Conservation (phyloP, 2,329 filamentous ascomycete species). For the Fusarium decemcellulare region DNA sequence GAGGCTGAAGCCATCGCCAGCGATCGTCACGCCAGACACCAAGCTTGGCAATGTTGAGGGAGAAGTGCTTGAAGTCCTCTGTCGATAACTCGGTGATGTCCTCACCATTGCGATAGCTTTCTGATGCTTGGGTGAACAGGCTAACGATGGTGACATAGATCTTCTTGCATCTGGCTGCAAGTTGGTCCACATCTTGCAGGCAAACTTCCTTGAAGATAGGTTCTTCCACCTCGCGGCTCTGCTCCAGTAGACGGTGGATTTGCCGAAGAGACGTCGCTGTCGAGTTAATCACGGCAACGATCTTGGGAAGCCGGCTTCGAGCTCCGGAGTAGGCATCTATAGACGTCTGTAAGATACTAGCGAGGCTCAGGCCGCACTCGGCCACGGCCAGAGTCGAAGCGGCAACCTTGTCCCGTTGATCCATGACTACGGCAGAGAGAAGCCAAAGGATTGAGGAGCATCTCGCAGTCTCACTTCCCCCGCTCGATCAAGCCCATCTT, state of each 20-base stretch:
- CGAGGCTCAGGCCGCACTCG: slow-evolving; percentile 7
- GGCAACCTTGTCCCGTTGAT: background rate
- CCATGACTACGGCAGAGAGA: background rate
- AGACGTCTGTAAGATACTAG: background rate
- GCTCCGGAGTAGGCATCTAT: background rate
- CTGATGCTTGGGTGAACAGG: background rate
- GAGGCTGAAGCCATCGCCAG: slow-evolving; percentile 12
- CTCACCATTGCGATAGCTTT: background rate
- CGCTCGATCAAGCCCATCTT: no score
- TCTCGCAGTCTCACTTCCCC: no score
- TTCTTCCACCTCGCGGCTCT: background rate
- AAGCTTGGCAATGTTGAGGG: background rate
- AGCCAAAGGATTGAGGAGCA: no score
- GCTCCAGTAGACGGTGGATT: background rate
- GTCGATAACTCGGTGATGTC: accelerated
- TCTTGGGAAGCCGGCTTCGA: background rate
- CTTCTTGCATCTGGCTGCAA: background rate
- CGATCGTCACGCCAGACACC: accelerated
- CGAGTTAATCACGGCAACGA: background rate
- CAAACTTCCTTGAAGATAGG: slow-evolving; percentile 2
- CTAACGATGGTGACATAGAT: background rate
- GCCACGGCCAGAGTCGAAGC: background rate
- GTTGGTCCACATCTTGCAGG: background rate
- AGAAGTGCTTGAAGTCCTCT: background rate
- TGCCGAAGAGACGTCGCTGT: background rate